Evolutionary conservation across 495 filamentous ascomycete species (phyloP).

Genomic region (Tuber magnatum): DNA sequence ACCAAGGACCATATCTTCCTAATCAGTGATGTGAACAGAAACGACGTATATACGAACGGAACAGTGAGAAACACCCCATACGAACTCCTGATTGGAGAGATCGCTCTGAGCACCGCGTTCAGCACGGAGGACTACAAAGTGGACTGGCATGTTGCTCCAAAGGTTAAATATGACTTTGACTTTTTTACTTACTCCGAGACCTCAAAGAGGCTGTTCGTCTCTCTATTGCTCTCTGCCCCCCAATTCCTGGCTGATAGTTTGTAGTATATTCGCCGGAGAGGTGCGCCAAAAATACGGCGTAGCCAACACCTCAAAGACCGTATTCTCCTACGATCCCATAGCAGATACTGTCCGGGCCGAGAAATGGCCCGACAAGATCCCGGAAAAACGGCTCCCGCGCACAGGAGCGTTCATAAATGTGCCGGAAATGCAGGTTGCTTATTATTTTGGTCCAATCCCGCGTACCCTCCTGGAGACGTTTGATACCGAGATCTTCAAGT

Average conservation of each 20-base stretch:
- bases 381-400: background rate
- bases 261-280: constrained; percentile 5
- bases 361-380: background rate
- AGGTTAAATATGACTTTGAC: constrained; percentile 5
- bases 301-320: background rate
- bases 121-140: constrained; percentile 5
- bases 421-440: constrained; percentile 7
- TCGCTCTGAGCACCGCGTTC: constrained; percentile 10
- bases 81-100: constrained; percentile 12
- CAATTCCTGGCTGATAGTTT: background rate
- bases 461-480: background rate
- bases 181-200: constrained; percentile 4
- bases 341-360: background rate
- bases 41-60: background rate
- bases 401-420: constrained; percentile 1
- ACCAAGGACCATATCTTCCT: constrained; percentile 10
- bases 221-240: background rate
- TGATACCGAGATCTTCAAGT: constrained; percentile 6
- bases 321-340: constrained; percentile 8
- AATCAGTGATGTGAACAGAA: constrained; percentile 9
- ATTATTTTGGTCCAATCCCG: constrained; percentile 5
- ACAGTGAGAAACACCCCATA: background rate
- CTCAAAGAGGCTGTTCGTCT: background rate
- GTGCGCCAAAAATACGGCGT: constrained; percentile 6
- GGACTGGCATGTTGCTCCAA: constrained; percentile 14